phyloP scores from a whole-genome alignment of 257 asterid species.

The Plantago elongata region DNA sequence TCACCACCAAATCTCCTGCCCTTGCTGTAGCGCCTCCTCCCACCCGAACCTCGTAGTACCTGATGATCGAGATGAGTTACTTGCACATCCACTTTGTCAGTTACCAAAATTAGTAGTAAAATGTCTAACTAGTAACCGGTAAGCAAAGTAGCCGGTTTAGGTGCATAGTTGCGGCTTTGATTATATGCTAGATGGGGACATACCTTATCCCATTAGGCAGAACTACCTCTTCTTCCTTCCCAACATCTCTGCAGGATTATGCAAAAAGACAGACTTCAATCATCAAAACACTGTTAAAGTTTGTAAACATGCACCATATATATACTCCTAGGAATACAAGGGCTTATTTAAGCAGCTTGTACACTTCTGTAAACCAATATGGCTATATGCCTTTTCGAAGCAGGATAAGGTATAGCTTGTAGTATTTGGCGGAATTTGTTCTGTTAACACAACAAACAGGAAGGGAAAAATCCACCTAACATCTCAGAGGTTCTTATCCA shows the following conservation, averaged over 20 bases:
- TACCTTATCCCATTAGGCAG: slow-evolving; percentile 81
- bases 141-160: background rate
- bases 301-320: background rate
- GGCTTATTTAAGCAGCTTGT: background rate
- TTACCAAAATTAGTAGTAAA: background rate
- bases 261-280: background rate
- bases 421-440: too few species aligned
- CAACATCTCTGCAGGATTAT: slow-evolving; percentile 56
- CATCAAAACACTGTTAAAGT: background rate
- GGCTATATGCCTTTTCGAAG: too few species aligned
- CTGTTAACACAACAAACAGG: too few species aligned
- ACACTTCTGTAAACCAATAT: background rate
- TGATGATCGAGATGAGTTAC: slow-evolving; percentile 9
- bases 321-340: background rate
- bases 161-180: too few species aligned
- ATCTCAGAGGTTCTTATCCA: too few species aligned
- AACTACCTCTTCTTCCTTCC: slow-evolving; percentile 69
- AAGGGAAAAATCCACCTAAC: too few species aligned
- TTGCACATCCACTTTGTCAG: background rate
- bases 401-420: too few species aligned
- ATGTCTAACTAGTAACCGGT: background rate
- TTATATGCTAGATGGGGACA: background rate
- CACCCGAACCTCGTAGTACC: slow-evolving; percentile 63
- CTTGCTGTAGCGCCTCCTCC: slow-evolving; percentile 71
- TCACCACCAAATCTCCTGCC: slow-evolving; percentile 71